These are phyloP conservation scores for Thalassiosira gravida DNA, from an alignment of 352 stramenopile genomes.

Conservation along the genomic window DNA sequence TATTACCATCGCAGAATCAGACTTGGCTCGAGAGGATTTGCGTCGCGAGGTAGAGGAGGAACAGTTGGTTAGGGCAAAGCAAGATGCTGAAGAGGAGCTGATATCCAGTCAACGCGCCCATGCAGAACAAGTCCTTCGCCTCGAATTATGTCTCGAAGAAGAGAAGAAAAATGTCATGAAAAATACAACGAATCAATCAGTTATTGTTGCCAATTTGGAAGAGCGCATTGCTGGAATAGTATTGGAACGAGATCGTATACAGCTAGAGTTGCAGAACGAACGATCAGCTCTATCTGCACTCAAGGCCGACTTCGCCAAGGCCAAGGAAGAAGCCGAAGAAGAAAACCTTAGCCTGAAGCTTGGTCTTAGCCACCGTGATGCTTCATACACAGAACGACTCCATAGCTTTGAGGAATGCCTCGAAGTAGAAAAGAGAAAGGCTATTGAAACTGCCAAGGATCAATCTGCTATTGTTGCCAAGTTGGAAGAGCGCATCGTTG, in stretches of 20 bases:
- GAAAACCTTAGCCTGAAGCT: neutral
- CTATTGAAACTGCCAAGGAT: neutral
- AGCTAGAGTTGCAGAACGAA: neutral
- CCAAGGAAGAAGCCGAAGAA: slow-evolving; percentile 20
- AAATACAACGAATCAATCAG: slow-evolving; percentile 12
- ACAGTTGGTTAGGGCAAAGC: slow-evolving; percentile 16
- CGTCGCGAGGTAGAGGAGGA: slow-evolving; percentile 14
- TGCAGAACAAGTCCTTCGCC: neutral
- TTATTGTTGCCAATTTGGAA: slow-evolving; percentile 17
- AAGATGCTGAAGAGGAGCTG: slow-evolving; percentile 25
- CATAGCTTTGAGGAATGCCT: slow-evolving; percentile 9
- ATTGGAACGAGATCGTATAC: neutral
- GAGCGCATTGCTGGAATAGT: slow-evolving; percentile 7
- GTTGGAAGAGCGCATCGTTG: slow-evolving; percentile 1
- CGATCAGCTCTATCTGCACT: neutral
- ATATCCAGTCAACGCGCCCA: slow-evolving; percentile 6
- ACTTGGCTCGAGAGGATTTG: slow-evolving; percentile 1
- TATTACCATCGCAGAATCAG: neutral
- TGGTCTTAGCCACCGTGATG: slow-evolving; percentile 12
- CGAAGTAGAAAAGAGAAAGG: neutral
- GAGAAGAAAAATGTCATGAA: neutral
- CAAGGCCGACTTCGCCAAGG: slow-evolving; percentile 13
- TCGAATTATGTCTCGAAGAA: slow-evolving; percentile 10
- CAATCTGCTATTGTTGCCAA: neutral
- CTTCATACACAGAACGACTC: neutral